These are phyloP conservation scores for Coemansia sp. DNA, from an alignment of 192 early-diverging fungal species.

Conservation along the genomic window DNA sequence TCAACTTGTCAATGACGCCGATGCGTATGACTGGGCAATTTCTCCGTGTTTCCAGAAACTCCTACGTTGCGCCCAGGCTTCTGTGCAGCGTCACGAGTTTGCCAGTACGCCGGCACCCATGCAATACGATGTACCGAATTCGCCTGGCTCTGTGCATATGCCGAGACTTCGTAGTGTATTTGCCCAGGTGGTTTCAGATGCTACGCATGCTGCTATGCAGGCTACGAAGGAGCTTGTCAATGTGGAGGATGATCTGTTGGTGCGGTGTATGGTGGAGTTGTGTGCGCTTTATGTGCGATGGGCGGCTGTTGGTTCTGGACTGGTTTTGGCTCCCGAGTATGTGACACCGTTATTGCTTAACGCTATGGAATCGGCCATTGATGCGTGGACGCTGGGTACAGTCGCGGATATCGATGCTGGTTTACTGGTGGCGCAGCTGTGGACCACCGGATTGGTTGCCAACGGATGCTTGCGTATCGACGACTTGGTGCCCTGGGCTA, in stretches of 20 bases:
- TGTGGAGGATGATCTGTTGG: slow-evolving; percentile 18
- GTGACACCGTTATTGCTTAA: slow-evolving; percentile 13
- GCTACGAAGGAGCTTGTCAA: no score
- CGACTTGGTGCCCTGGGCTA: slow-evolving; percentile 36
- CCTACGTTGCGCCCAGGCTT: slow-evolving; percentile 16
- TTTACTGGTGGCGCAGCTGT: slow-evolving; percentile 15
- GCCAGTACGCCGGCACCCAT: background rate
- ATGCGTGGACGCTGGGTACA: slow-evolving; percentile 16
- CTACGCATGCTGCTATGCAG: slow-evolving; percentile 29
- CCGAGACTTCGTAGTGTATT: slow-evolving; percentile 25
- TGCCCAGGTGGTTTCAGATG: slow-evolving; percentile 14
- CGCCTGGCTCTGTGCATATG: background rate
- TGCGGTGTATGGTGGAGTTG: slow-evolving; percentile 32
- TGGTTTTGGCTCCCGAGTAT: slow-evolving; percentile 13
- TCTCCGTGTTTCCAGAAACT: slow-evolving; percentile 44
- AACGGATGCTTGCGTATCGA: slow-evolving; percentile 30
- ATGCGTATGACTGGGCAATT: slow-evolving; percentile 34
- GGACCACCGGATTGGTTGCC: slow-evolving; percentile 23
- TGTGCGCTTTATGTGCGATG: slow-evolving; percentile 30
- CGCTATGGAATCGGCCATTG: slow-evolving; percentile 6
- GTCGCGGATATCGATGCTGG: slow-evolving; percentile 18
- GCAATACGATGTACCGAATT: no score
- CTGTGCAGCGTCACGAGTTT: slow-evolving; percentile 16
- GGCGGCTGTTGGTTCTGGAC: slow-evolving; percentile 24
- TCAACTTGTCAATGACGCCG: slow-evolving; percentile 27